Percentiles rank a stretch among this genome's conserved stretches.
Conservation (phyloP, 768 basidiomycete species). For the Candolleomyces aberdarensis region DNA sequence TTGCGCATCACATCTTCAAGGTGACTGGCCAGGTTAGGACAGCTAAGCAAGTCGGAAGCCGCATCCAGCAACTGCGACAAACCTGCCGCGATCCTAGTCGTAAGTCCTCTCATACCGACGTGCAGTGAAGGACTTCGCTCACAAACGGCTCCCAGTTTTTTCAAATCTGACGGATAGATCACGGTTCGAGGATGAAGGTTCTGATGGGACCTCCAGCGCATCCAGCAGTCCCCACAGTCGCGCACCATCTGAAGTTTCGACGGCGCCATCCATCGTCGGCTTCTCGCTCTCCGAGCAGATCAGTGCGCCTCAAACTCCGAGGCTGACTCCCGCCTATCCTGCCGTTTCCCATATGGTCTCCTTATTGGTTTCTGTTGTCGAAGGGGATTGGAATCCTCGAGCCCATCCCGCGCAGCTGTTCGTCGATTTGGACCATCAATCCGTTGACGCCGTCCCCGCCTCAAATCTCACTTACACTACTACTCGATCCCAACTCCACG, state of each 20-base stretch:
- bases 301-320: too few relatives aligned
- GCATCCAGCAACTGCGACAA: conserved; percentile 71
- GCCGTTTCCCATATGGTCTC: neutral
- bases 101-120: conserved; percentile 22
- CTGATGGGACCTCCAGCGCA: neutral
- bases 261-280: neutral
- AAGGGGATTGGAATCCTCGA: conserved; percentile 5
- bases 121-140: neutral
- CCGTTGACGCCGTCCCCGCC: conserved; percentile 14
- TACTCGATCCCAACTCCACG: conserved; percentile 29
- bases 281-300: neutral
- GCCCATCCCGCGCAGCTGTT: conserved; percentile 9
- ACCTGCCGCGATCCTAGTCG: conserved; percentile 64
- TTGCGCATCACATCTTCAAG: conserved; percentile 63
- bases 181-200: neutral
- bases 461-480: conserved; percentile 16
- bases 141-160: neutral
- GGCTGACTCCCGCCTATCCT: too few relatives aligned
- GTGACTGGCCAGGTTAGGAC: conserved; percentile 63
- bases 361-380: conserved; percentile 12
- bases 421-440: conserved; percentile 16
- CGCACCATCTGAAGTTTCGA: neutral
- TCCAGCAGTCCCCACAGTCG: neutral
- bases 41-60: conserved; percentile 74
- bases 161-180: conserved; percentile 5